Percentiles rank a stretch among this genome's conserved stretches.
phyloP scores from a whole-genome alignment of 2,329 filamentous ascomycete genomes.

The Aspergillus sp. region DNA sequence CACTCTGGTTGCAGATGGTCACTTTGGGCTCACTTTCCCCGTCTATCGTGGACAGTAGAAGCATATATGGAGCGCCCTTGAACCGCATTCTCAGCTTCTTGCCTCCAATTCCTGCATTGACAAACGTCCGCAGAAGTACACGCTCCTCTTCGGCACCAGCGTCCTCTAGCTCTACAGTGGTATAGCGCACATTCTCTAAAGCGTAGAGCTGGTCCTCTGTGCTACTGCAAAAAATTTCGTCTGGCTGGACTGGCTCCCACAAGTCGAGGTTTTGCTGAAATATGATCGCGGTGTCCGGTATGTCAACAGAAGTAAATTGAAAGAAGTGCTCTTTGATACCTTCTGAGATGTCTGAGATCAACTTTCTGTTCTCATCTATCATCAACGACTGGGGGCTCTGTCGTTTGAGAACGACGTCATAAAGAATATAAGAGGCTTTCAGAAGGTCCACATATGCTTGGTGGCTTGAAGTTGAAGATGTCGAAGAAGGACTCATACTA shows the following conservation, averaged over 20 bases:
- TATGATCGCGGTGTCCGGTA: constrained; percentile 29
- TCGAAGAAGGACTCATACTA: constrained; percentile 29
- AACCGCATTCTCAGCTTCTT: constrained; percentile 38
- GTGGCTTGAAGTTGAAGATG: constrained; percentile 27
- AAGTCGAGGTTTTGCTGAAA: constrained; percentile 32
- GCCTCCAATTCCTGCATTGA: constrained; percentile 37
- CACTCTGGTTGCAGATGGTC: constrained; percentile 39
- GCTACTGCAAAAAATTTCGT: constrained; percentile 26
- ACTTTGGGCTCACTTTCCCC: constrained; percentile 40
- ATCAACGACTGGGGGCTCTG: constrained; percentile 26
- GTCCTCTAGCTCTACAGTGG: constrained; percentile 37
- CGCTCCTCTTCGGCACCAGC: constrained; percentile 36
- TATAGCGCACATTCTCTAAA: constrained; percentile 33
- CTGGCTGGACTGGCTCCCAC: constrained; percentile 37
- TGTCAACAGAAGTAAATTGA: constrained; percentile 32
- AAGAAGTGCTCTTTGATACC: constrained; percentile 34
- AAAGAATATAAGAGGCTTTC: constrained; percentile 38
- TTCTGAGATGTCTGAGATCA: constrained; percentile 38
- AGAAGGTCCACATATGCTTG: constrained; percentile 39
- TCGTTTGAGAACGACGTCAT: constrained; percentile 36
- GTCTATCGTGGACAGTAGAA: constrained; percentile 34
- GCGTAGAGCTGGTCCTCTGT: constrained; percentile 21
- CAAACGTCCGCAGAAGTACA: constrained; percentile 36
- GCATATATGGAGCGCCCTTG: constrained; percentile 38
- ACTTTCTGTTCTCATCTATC: constrained; percentile 36